Conservation (phyloP, 1,284 basidiomycete species). For the Lignosus rhinocerotis region DNA sequence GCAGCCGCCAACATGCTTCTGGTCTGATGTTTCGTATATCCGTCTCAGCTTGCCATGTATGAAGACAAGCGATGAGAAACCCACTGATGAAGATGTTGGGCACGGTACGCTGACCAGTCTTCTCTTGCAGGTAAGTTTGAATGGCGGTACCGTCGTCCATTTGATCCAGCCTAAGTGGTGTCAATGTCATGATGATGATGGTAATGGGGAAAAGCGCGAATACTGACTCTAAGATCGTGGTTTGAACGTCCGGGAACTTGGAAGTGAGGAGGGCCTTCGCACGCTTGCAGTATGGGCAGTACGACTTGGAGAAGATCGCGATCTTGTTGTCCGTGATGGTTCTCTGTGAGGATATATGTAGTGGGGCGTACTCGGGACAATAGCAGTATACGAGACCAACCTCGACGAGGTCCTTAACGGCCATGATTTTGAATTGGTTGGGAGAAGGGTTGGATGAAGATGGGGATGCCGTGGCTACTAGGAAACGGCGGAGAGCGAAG, state of each 20-base stretch:
- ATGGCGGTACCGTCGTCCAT: constrained; percentile 56
- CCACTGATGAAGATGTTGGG: constrained; percentile 71
- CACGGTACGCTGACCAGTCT: constrained; percentile 64
- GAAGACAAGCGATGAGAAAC: constrained; percentile 29
- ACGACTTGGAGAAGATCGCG: constrained; percentile 71
- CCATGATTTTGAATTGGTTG: constrained; percentile 41
- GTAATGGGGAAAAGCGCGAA: neutral
- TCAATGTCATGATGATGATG: neutral
- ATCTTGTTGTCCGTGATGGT: constrained; percentile 60
- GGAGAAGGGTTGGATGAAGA: constrained; percentile 39
- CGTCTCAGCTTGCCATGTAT: neutral
- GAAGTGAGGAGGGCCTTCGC: constrained; percentile 58
- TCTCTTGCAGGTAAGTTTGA: constrained; percentile 57
- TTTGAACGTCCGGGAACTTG: constrained; percentile 48
- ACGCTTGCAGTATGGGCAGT: constrained; percentile 58
- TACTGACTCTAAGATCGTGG: constrained; percentile 62
- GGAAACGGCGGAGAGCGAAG: constrained; percentile 5
- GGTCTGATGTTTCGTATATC: constrained; percentile 36
- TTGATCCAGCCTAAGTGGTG: constrained; percentile 40
- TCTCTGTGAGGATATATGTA: constrained; percentile 36
- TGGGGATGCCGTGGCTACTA: constrained; percentile 27
- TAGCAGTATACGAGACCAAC: constrained; percentile 29
- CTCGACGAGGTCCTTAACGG: constrained; percentile 43
- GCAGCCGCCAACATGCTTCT: constrained; percentile 55
- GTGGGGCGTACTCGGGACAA: neutral